Evolutionary conservation across 495 filamentous ascomycete genomes (phyloP).

Genomic region (Aspergillus wentii): DNA sequence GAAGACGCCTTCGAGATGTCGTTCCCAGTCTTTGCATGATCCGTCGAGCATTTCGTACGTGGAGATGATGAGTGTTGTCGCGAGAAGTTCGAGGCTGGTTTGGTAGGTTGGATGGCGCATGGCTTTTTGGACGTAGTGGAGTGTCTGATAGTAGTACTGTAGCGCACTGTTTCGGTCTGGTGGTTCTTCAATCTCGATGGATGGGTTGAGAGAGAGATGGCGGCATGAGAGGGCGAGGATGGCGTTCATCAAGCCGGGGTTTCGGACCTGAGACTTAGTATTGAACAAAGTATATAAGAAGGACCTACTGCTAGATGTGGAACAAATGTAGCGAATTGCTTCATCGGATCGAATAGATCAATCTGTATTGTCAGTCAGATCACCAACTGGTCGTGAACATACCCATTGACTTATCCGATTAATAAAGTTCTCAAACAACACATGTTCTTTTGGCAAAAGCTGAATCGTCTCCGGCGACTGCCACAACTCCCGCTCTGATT

Average conservation of each 20-base stretch:
- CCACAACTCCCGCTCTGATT: slow-evolving; percentile 12
- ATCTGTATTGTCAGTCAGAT: slow-evolving; percentile 5
- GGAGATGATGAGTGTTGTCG: slow-evolving; percentile 15
- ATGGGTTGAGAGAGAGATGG: slow-evolving; percentile 13
- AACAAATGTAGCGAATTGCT: slow-evolving; percentile 10
- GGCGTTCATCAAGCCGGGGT: slow-evolving; percentile 17
- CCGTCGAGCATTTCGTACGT: slow-evolving; percentile 20
- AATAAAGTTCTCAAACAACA: slow-evolving; percentile 14
- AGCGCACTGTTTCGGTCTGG: slow-evolving; percentile 5
- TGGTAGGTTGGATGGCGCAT: slow-evolving; percentile 16
- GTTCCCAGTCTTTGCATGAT: slow-evolving; percentile 18
- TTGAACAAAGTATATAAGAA: not conserved
- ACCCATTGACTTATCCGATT: slow-evolving; percentile 16
- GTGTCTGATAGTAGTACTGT: slow-evolving; percentile 15
- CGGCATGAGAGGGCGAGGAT: slow-evolving; percentile 15
- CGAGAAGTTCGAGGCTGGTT: slow-evolving; percentile 14
- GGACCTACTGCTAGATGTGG: slow-evolving; percentile 8
- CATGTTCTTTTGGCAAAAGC: slow-evolving; percentile 4
- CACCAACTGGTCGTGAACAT: not conserved
- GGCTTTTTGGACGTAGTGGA: slow-evolving; percentile 15
- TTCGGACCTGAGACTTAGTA: slow-evolving; percentile 4
- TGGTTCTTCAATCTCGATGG: not conserved
- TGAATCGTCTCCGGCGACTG: slow-evolving; percentile 14
- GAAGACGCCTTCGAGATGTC: slow-evolving; percentile 16
- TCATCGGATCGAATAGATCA: slow-evolving; percentile 11